phyloP scores from a whole-genome alignment of 345 rosid genomes.

The Laguncularia racemosa region DNA sequence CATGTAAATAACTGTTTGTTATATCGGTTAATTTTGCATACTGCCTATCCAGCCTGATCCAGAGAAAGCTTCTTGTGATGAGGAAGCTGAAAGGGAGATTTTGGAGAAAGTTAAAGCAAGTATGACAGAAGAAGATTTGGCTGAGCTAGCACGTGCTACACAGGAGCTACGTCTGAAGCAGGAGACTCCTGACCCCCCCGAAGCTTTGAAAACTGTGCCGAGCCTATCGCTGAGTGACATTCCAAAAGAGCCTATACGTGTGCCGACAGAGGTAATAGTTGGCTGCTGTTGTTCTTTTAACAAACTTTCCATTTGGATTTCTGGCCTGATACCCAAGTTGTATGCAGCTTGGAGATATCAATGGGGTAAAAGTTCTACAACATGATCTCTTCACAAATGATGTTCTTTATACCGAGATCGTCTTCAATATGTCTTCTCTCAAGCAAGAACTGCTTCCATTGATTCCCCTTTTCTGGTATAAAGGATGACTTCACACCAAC shows the following conservation, averaged over 20 bases:
- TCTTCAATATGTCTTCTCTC: constrained; percentile 76
- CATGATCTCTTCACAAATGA: constrained; percentile 97
- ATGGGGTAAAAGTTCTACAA: constrained; percentile 77
- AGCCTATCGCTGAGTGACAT: constrained; percentile 69
- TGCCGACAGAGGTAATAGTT: constrained; percentile 65
- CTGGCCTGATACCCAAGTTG: constrained; percentile 4
- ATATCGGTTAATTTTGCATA: too few species aligned
- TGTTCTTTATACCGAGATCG: constrained; percentile 82
- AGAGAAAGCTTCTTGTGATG: constrained; percentile 78
- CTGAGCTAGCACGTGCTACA: constrained; percentile 82
- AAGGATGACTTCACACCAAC: too few species aligned
- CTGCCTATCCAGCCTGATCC: constrained; percentile 60
- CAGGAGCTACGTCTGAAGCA: constrained; percentile 79
- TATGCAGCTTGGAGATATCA: constrained; percentile 70
- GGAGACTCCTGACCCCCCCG: constrained; percentile 96
- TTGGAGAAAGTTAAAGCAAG: constrained; percentile 62
- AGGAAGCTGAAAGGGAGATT: constrained; percentile 68
- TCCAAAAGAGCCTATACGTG: constrained; percentile 72
- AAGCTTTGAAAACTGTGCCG: constrained; percentile 80
- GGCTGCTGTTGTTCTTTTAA: too few species aligned
- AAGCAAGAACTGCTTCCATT: constrained; percentile 86
- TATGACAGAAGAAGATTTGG: constrained; percentile 92
- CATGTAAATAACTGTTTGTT: too few species aligned
- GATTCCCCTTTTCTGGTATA: constrained; percentile 87
- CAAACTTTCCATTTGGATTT: too few species aligned